Percentiles rank a stretch among this genome's conserved stretches.
These are phyloP conservation scores for Allium cepa DNA, from an alignment of 106 monocot species.

Conservation along the genomic window DNA sequence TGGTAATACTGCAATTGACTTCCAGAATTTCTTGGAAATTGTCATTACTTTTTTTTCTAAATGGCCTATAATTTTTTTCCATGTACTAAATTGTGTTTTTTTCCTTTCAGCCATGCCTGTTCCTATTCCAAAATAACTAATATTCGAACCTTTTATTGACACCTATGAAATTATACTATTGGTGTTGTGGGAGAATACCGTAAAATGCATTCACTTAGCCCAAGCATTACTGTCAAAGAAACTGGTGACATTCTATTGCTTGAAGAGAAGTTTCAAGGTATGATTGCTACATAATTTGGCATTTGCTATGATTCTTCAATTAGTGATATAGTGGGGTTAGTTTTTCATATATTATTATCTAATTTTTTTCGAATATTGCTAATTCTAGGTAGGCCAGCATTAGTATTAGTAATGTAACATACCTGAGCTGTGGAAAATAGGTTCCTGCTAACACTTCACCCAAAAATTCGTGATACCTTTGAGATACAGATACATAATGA, in stretches of 20 bases:
- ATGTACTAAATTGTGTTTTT: not conserved
- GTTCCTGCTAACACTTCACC: too few relatives aligned
- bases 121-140: slow-evolving; percentile 45
- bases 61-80: not conserved
- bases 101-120: slow-evolving; percentile 62
- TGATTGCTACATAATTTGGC: not conserved
- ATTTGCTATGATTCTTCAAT: not conserved
- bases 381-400: too few relatives aligned
- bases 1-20: not conserved
- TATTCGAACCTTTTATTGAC: slow-evolving; percentile 90
- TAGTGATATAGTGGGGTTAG: too few relatives aligned
- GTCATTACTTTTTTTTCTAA: not conserved
- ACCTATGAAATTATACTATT: slow-evolving; percentile 85
- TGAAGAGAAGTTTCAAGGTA: slow-evolving; percentile 98
- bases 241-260: slow-evolving; percentile 80
- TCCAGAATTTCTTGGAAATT: not conserved
- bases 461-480: too few relatives aligned
- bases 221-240: slow-evolving; percentile 95
- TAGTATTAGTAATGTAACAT: too few relatives aligned
- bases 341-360: too few relatives aligned
- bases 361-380: too few relatives aligned
- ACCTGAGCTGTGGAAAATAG: too few relatives aligned
- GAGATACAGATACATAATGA: too few relatives aligned
- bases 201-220: slow-evolving; percentile 65
- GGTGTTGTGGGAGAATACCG: slow-evolving; percentile 72